A percentile compares a stretch with the other conserved stretches of the same genome.
phyloP scores from a whole-genome alignment of 2,329 filamentous ascomycete species.

The Fusarium coffeatum region DNA sequence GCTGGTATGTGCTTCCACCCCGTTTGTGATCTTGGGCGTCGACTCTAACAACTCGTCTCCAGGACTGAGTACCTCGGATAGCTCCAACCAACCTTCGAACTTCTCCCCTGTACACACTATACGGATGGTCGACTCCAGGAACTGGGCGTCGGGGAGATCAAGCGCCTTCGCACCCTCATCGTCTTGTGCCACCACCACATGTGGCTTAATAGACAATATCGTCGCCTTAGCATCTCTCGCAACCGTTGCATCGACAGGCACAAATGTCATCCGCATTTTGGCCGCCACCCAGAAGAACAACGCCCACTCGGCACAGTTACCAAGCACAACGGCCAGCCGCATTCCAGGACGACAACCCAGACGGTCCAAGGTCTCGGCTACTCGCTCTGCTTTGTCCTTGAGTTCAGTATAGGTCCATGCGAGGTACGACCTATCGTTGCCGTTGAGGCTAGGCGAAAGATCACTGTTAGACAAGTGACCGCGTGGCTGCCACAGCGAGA shows the following conservation, averaged over 20 bases:
- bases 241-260: constrained; percentile 50
- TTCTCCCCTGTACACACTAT: constrained; percentile 43
- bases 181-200: constrained; percentile 51
- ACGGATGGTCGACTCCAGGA: constrained; percentile 9
- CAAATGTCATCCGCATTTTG: constrained; percentile 51
- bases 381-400: constrained; percentile 36
- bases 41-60: neutral
- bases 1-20: neutral
- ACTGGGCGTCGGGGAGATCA: constrained; percentile 10
- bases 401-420: constrained; percentile 50
- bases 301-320: constrained; percentile 55
- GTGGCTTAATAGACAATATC: constrained; percentile 43
- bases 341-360: constrained; percentile 46
- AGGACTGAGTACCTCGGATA: constrained; percentile 23
- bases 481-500: constrained; percentile 51
- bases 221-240: constrained; percentile 41
- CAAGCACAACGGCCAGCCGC: constrained; percentile 49
- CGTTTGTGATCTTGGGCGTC: neutral
- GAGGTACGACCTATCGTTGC: constrained; percentile 30
- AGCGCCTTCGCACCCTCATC: constrained; percentile 37
- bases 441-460: neutral
- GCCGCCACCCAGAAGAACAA: constrained; percentile 54
- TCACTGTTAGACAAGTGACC: constrained; percentile 8
- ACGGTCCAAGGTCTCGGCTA: constrained; percentile 42
- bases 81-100: constrained; percentile 37